Base-by-base conservation (phyloP, 257 asterid species). In the Gynochthodes officinalis region DNA sequence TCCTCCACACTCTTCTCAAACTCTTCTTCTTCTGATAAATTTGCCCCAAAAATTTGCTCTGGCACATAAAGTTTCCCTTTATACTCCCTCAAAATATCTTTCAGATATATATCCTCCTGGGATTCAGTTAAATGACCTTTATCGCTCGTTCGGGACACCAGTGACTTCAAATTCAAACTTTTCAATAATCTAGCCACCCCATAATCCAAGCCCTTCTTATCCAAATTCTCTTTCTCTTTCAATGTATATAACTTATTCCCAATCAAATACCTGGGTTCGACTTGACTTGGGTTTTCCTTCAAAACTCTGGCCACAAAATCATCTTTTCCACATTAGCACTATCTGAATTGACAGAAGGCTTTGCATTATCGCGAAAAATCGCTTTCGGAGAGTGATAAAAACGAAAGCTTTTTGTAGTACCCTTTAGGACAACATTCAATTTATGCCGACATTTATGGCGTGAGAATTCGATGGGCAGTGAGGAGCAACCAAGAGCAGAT, bases 41-140 rank as follows among this genome's bases (percentile, higher is more conserved):
- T 87, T 30, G 85, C 77, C 77, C 87, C 87, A 49, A 95, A 95
- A 40, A 88, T 84, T 73, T 92, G 96, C 82, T 95, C 98, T 5
- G 99, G 99, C 14, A 95, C 99, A 83, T 90, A 95, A 40, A 95
- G 89, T 77, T 89, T 89, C 81, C 99, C 99, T 73, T 76, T 95
- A 78, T 95, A 77, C 86, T 92, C 96, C 92, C 97, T 88, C 79
- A 95, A 84, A 49, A 95, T 82, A 74, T 95, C 98, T 83, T 87
- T 92, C 93, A 95, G 81, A 80, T 82, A 83, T 67, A 95, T 93
- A 54, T 84, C 95, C 65, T 80, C 94, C 64, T 82, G 95, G 10
- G 87, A 71, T 74, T 84, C 85, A 71, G 23, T 86, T 18, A 48
- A 35, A 28, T 54, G 53, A 71, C 58, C 80, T 15, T 84, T 83